A percentile compares a stretch with the other conserved stretches of the same genome.
Evolutionary conservation across 805 yeast species (phyloP).

Genomic region (Zygoascus biomembranicola): DNA sequence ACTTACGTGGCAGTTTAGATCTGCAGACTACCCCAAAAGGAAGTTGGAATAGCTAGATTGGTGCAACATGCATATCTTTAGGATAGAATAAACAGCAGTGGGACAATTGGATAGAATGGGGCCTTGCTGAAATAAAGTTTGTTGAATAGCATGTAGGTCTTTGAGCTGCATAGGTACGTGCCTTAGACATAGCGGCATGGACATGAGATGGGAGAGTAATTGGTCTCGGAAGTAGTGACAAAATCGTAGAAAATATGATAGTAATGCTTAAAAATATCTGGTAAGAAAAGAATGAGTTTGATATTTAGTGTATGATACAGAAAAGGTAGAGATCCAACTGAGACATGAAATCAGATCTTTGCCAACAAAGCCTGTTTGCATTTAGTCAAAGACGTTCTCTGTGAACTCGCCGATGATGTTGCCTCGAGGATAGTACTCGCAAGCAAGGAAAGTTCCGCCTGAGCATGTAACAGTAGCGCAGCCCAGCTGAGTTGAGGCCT

Average conservation of each 20-base stretch:
- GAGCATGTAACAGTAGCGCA: conserved; percentile 63
- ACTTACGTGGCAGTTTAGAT: background rate
- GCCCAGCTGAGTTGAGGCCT: conserved; percentile 50
- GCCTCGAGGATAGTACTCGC: conserved; percentile 72
- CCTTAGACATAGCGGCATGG: background rate
- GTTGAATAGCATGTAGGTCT: background rate
- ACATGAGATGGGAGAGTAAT: too few relatives aligned
- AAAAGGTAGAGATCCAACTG: background rate
- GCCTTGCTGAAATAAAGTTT: background rate
- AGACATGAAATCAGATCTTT: background rate
- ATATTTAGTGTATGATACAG: background rate
- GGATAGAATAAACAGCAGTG: too few relatives aligned
- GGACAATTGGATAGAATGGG: background rate
- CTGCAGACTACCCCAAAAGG: background rate
- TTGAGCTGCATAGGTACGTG: background rate
- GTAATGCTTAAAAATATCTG: background rate
- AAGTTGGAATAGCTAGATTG: background rate
- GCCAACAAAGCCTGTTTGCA: background rate
- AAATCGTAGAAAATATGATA: background rate
- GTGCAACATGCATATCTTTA: background rate
- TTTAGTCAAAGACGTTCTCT: conserved; percentile 14
- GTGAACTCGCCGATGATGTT: conserved; percentile 34
- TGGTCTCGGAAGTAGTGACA: too few relatives aligned
- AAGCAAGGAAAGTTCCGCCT: conserved; percentile 54
- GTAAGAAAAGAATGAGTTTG: background rate